A percentile compares a stretch with the other conserved stretches of the same genome.
phyloP scores from a whole-genome alignment of 768 basidiomycete genomes.

The Boletus subcaerulescens region DNA sequence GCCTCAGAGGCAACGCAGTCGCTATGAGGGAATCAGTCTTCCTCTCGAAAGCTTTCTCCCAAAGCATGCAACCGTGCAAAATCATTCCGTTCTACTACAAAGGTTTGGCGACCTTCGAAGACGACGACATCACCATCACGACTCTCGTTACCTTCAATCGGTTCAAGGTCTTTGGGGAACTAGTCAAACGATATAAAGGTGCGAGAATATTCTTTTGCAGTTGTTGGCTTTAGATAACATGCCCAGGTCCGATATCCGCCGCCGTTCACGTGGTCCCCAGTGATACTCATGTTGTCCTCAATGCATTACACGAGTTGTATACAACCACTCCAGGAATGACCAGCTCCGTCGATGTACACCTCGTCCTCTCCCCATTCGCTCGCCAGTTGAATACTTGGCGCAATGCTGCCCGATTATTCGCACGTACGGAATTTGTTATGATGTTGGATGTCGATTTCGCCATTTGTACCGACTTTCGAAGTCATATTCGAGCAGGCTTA shows the following conservation, averaged over 20 bases:
- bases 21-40: constrained; percentile 49
- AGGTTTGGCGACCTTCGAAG: constrained; percentile 51
- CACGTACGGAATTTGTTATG: constrained; percentile 81
- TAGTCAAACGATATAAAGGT: constrained; percentile 82
- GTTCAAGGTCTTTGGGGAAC: constrained; percentile 64
- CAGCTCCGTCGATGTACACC: constrained; percentile 76
- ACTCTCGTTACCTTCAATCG: constrained; percentile 81
- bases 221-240: neutral
- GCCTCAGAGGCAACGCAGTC: constrained; percentile 8
- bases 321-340: constrained; percentile 62
- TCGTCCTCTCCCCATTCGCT: constrained; percentile 77
- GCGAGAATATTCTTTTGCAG: constrained; percentile 10
- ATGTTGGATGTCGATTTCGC: constrained; percentile 92
- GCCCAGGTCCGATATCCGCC: constrained; percentile 77
- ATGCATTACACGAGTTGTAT: constrained; percentile 65
- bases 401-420: constrained; percentile 80
- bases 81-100: constrained; percentile 82
- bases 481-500: constrained; percentile 46
- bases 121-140: constrained; percentile 78
- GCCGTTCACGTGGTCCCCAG: constrained; percentile 64
- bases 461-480: constrained; percentile 76
- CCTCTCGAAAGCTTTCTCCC: constrained; percentile 67
- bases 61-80: constrained; percentile 67
- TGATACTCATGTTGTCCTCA: constrained; percentile 47
- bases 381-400: constrained; percentile 91